Base-by-base conservation (phyloP, 1,284 basidiomycete species). In the Papiliotrema laurentii region DNA sequence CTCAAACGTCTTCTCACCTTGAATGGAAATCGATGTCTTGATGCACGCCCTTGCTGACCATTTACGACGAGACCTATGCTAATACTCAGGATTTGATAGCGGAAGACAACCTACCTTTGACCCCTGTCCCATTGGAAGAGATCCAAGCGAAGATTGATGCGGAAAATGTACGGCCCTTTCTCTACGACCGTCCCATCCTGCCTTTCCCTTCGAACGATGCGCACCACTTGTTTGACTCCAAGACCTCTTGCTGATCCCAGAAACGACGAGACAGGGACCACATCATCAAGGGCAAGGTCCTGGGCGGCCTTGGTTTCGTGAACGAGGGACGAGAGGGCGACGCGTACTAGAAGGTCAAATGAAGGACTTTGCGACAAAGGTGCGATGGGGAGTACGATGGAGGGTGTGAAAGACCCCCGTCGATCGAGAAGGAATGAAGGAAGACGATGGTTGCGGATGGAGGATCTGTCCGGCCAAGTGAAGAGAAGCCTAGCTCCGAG, bases 31-130 rank as follows among this genome's bases (percentile, higher is more conserved):
- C n/a, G n/a, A n/a, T n/a, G n/a, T n/a, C n/a, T n/a, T n/a, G n/a
- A n/a, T n/a, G n/a, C n/a, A n/a, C n/a, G n/a, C n/a, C n/a, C n/a
- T n/a, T n/a, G n/a, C n/a, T 22, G n/a, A 18, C 14, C 34, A 16
- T 16, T 35, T n/a, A 9, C 30, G 10, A 9, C n/a, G 10, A 33
- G 7, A 18, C 40, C n/a, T 16, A n/a, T 16, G 27, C 22, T 35
- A 11, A 33, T 46, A 53, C 40, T 4, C 69, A 97, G 92, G 92
- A 97, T 70, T 81, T 97, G 56, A 91, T 96, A 73, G 80, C 81
- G 60, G 92, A 97, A 75, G 92, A 97, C 67, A 86, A 89, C 40
- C 77, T 93, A 14, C 87, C 86, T 14, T 76, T 93, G 55, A 79
- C 80, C 58, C 83, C 85, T 69, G 84, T 88, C 26, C 83, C 87